Evolutionary conservation across 2,329 filamentous ascomycete genomes (phyloP).

Genomic region (Neonectria neomacrospora): DNA sequence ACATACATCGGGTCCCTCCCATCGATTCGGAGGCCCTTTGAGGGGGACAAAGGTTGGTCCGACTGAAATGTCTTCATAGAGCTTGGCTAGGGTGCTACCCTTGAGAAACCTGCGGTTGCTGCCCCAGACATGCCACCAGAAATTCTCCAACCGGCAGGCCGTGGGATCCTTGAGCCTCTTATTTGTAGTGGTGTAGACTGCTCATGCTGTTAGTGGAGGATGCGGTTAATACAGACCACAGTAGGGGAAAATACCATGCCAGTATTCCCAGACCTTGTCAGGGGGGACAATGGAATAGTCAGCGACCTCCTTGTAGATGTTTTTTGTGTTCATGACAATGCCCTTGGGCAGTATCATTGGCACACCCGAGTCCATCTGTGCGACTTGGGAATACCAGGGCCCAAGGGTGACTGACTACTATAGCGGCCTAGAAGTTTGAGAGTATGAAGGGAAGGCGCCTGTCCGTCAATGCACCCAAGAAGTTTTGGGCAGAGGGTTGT

Average conservation of each 20-base stretch:
- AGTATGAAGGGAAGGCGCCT: slow-evolving; percentile 5
- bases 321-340: slow-evolving; percentile 64
- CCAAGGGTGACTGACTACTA: slow-evolving; percentile 20
- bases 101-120: slow-evolving; percentile 65
- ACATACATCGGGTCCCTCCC: slow-evolving; percentile 62
- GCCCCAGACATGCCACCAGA: slow-evolving; percentile 75
- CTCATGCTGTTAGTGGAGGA: slow-evolving; percentile 24
- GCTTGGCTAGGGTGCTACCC: slow-evolving; percentile 63
- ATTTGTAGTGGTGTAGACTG: slow-evolving; percentile 71
- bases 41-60: slow-evolving; percentile 68
- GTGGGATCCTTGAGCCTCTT: slow-evolving; percentile 70
- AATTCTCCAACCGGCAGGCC: slow-evolving; percentile 70
- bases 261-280: slow-evolving; percentile 66
- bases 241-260: slow-evolving; percentile 60
- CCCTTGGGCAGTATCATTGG: slow-evolving; percentile 66
- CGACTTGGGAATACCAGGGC: slow-evolving; percentile 15
- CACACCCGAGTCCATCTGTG: slow-evolving; percentile 50
- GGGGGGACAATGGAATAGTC: slow-evolving; percentile 60
- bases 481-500: slow-evolving; percentile 24
- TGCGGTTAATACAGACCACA: slow-evolving; percentile 17
- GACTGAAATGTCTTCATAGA: slow-evolving; percentile 68
- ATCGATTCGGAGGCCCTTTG: slow-evolving; percentile 63
- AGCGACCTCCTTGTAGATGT: slow-evolving; percentile 66
- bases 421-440: slow-evolving; percentile 6
- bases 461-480: slow-evolving; percentile 25